phyloP scores from a whole-genome alignment of 768 basidiomycete genomes.

The Boletus vermiculosoides region DNA sequence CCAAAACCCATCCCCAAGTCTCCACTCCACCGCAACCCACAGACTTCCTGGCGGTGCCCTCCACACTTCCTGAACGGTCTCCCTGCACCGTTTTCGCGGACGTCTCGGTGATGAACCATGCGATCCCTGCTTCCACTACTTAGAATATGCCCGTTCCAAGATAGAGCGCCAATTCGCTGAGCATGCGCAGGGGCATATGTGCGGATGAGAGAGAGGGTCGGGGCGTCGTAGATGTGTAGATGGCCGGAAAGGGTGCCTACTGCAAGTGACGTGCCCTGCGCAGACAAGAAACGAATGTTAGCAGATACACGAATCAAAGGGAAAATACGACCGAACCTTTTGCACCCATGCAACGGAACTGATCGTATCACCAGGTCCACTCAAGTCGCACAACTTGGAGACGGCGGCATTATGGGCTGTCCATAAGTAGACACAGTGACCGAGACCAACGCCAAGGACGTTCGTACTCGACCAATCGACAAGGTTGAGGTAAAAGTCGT shows the following conservation, averaged over 20 bases:
- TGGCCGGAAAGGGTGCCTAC: slow-evolving; percentile 89
- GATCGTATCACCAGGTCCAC: slow-evolving; percentile 62
- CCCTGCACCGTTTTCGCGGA: slow-evolving; percentile 58
- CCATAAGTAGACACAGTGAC: slow-evolving; percentile 94
- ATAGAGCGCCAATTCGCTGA: slow-evolving; percentile 89
- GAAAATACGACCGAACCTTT: slow-evolving; percentile 38
- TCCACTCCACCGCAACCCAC: slow-evolving; percentile 88
- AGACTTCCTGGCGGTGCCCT: slow-evolving; percentile 91
- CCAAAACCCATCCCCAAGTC: slow-evolving; percentile 29
- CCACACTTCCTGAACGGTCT: slow-evolving; percentile 70
- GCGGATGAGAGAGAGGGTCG: slow-evolving; percentile 67
- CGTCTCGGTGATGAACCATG: slow-evolving; percentile 88
- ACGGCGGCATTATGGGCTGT: slow-evolving; percentile 92
- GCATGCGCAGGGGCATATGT: slow-evolving; percentile 83
- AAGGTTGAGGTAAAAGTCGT: slow-evolving; percentile 97
- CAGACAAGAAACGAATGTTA: neutral
- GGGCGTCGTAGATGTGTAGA: slow-evolving; percentile 92
- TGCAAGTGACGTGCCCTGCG: slow-evolving; percentile 79
- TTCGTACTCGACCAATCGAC: slow-evolving; percentile 98
- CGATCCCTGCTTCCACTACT: slow-evolving; percentile 92
- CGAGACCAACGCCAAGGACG: slow-evolving; percentile 90
- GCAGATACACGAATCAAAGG: neutral
- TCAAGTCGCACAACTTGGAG: slow-evolving; percentile 85
- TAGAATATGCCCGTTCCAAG: slow-evolving; percentile 88
- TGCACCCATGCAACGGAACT: slow-evolving; percentile 95